phyloP scores from a whole-genome alignment of 768 basidiomycete genomes.

The Leccinum sublutescens region DNA sequence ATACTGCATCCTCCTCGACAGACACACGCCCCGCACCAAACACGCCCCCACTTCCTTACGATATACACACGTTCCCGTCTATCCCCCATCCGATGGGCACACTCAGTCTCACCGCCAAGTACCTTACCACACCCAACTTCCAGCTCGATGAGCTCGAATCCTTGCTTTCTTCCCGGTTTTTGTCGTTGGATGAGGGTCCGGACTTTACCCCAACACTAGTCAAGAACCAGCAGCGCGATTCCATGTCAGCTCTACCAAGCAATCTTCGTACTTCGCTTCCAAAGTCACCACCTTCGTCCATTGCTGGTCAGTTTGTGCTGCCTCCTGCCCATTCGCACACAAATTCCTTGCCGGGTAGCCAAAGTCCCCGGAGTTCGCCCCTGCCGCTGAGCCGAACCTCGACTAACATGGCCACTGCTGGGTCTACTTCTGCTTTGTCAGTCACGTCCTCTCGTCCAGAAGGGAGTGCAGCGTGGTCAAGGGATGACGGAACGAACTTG shows the following conservation, averaged over 20 bases:
- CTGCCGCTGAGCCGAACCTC: constrained; percentile 36
- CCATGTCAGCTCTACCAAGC: constrained; percentile 42
- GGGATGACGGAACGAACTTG: constrained; percentile 35
- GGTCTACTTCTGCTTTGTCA: constrained; percentile 40
- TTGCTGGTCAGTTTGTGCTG: constrained; percentile 47
- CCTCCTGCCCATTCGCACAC: constrained; percentile 36
- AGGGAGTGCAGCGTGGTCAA: constrained; percentile 35
- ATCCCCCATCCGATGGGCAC: constrained; percentile 69
- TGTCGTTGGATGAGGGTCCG: constrained; percentile 62
- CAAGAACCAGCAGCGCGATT: constrained; percentile 62
- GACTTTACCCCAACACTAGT: constrained; percentile 72
- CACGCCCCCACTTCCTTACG: constrained; percentile 43
- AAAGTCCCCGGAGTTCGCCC: constrained; percentile 35
- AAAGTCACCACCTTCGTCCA: constrained; percentile 43
- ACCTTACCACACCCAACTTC: constrained; percentile 67
- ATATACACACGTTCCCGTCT: constrained; percentile 59
- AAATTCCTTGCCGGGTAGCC: constrained; percentile 37
- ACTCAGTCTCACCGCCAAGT: constrained; percentile 59
- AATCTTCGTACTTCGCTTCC: constrained; percentile 46
- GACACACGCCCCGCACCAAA: constrained; percentile 41
- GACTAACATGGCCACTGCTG: constrained; percentile 30
- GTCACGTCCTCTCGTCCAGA: constrained; percentile 42
- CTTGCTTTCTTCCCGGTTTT: constrained; percentile 68
- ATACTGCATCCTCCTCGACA: constrained; percentile 17
- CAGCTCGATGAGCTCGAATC: constrained; percentile 76